phyloP scores from a whole-genome alignment of 345 rosid genomes.

The Clausena lansium region DNA sequence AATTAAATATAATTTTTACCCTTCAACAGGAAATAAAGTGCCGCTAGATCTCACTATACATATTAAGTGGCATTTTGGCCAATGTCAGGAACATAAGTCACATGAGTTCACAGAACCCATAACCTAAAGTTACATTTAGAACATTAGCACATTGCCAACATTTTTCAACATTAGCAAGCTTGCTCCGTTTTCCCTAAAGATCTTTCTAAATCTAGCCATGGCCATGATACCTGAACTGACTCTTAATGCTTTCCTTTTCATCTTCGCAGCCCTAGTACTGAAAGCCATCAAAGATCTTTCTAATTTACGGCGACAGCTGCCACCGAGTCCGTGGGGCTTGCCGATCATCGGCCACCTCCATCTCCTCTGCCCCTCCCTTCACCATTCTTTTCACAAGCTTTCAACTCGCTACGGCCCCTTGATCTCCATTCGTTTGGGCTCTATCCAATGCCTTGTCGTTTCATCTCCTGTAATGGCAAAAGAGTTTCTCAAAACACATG shows the following conservation, averaged over 20 bases:
- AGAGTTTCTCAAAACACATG: slow-evolving; percentile 37
- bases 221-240: not conserved
- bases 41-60: too few relatives aligned
- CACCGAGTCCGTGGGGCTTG: slow-evolving; percentile 38
- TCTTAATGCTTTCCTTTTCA: not conserved
- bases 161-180: too few relatives aligned
- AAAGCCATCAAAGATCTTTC: not conserved
- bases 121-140: too few relatives aligned
- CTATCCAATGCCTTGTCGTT: slow-evolving; percentile 33
- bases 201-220: too few relatives aligned
- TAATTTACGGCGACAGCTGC: slow-evolving; percentile 6
- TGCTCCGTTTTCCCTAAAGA: too few relatives aligned
- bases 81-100: too few relatives aligned
- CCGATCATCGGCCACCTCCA: slow-evolving; percentile 54
- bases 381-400: slow-evolving; percentile 29
- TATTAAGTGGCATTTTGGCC: too few relatives aligned
- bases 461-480: slow-evolving; percentile 37
- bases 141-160: too few relatives aligned
- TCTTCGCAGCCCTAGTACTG: not conserved
- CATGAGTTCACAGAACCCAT: too few relatives aligned
- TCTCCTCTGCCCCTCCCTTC: slow-evolving; percentile 38
- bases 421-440: slow-evolving; percentile 36
- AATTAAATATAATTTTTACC: too few relatives aligned
- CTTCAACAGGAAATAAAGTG: too few relatives aligned
- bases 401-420: slow-evolving; percentile 33